Conservation (phyloP, 768 basidiomycete genomes). For the Termitomyces sp. region DNA sequence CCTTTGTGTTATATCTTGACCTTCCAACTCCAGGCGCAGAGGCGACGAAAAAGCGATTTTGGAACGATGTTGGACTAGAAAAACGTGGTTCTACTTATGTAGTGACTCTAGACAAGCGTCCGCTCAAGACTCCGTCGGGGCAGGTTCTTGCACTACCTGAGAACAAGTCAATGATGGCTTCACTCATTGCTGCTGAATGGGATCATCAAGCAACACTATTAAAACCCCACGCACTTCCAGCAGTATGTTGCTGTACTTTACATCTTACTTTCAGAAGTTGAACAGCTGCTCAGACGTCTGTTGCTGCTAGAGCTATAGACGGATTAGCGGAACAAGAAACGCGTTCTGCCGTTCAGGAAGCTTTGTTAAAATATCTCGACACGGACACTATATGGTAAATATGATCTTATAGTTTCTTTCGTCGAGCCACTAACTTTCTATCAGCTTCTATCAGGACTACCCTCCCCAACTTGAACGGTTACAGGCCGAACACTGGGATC, state of each 20-base stretch:
- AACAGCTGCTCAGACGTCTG: slow-evolving; percentile 64
- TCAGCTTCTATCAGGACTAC: slow-evolving; percentile 79
- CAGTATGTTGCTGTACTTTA: slow-evolving; percentile 47
- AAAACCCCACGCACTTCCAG: slow-evolving; percentile 88
- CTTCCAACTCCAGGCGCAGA: slow-evolving; percentile 63
- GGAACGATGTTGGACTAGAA: slow-evolving; percentile 87
- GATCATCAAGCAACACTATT: slow-evolving; percentile 84
- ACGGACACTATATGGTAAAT: slow-evolving; percentile 90
- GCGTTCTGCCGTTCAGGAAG: slow-evolving; percentile 58
- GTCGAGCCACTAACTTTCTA: background rate
- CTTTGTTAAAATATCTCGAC: slow-evolving; percentile 81
- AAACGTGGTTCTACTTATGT: slow-evolving; percentile 46
- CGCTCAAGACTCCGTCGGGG: slow-evolving; percentile 89
- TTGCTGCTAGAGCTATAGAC: slow-evolving; percentile 89
- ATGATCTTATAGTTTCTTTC: background rate
- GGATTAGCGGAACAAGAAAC: slow-evolving; percentile 54
- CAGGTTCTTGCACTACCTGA: slow-evolving; percentile 67
- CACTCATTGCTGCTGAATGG: slow-evolving; percentile 94
- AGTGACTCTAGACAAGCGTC: slow-evolving; percentile 77
- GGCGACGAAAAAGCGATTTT: slow-evolving; percentile 84
- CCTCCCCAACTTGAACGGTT: slow-evolving; percentile 73
- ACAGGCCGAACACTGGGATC: slow-evolving; percentile 85
- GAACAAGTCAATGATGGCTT: slow-evolving; percentile 68
- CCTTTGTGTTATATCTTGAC: background rate
- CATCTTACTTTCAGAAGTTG: background rate